Conservation (phyloP, 495 filamentous ascomycete genomes). For the Aspergillus diversus region DNA sequence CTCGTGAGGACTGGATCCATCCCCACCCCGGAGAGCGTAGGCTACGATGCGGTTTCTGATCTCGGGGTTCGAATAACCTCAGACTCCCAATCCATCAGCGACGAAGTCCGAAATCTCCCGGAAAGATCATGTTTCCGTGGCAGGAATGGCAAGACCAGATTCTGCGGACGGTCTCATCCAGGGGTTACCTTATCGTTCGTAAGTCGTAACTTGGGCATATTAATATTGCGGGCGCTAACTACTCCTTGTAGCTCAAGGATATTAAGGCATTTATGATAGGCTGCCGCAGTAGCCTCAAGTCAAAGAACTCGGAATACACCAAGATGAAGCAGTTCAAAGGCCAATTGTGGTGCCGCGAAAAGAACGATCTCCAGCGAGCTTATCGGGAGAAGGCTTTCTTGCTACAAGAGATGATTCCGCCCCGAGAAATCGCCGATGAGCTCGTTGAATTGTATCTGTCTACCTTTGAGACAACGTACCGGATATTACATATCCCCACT, state of each 20-base stretch:
- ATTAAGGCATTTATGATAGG: slow-evolving; percentile 48
- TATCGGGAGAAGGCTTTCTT: slow-evolving; percentile 47
- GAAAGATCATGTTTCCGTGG: slow-evolving; percentile 47
- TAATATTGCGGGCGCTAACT: not conserved
- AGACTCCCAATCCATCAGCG: slow-evolving; percentile 32
- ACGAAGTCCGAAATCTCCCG: slow-evolving; percentile 38
- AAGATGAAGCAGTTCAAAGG: slow-evolving; percentile 40
- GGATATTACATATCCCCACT: slow-evolving; percentile 61
- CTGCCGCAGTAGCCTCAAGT: slow-evolving; percentile 33
- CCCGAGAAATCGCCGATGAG: slow-evolving; percentile 52
- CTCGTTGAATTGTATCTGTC: slow-evolving; percentile 58
- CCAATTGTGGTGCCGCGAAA: slow-evolving; percentile 40
- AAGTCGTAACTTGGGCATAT: slow-evolving; percentile 21
- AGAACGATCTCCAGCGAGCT: slow-evolving; percentile 37
- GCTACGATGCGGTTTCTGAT: slow-evolving; percentile 32
- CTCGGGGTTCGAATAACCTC: slow-evolving; percentile 18
- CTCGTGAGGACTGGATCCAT: slow-evolving; percentile 29
- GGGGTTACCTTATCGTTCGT: slow-evolving; percentile 52
- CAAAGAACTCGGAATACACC: slow-evolving; percentile 34
- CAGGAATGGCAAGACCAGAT: slow-evolving; percentile 51
- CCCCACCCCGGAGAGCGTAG: slow-evolving; percentile 35
- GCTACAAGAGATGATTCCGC: slow-evolving; percentile 48
- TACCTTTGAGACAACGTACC: slow-evolving; percentile 58
- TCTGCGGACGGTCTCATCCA: slow-evolving; percentile 52
- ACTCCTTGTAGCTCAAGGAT: slow-evolving; percentile 48